These are phyloP conservation scores for Russula vinacea DNA, from an alignment of 768 basidiomycete genomes.

Conservation along the genomic window DNA sequence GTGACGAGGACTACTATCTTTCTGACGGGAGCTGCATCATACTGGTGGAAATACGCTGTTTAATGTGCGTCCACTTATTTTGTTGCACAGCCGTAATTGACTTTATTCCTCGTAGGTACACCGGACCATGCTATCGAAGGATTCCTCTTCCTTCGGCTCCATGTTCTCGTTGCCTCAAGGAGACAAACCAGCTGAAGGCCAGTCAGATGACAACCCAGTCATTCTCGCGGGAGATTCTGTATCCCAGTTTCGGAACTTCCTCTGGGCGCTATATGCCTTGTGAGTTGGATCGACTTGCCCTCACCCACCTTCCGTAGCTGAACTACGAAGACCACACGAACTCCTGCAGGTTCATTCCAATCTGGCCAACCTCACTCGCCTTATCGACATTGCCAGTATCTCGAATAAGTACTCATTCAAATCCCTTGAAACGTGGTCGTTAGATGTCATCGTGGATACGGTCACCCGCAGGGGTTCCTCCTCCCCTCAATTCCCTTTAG, in stretches of 20 bases:
- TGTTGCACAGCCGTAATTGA: neutral
- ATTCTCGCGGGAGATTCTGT: slow-evolving; percentile 59
- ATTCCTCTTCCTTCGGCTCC: slow-evolving; percentile 59
- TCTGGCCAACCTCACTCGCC: slow-evolving; percentile 49
- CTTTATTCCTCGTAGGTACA: slow-evolving; percentile 22
- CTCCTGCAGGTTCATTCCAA: slow-evolving; percentile 47
- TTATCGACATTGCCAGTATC: slow-evolving; percentile 62
- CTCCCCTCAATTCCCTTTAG: slow-evolving; percentile 42
- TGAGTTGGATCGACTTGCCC: slow-evolving; percentile 38
- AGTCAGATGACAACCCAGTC: slow-evolving; percentile 63
- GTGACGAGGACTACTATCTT: slow-evolving; percentile 28
- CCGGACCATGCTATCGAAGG: slow-evolving; percentile 46
- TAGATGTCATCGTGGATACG: slow-evolving; percentile 68
- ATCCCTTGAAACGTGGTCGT: slow-evolving; percentile 68
- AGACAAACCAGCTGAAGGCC: slow-evolving; percentile 49
- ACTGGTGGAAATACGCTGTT: slow-evolving; percentile 28
- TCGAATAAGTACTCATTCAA: slow-evolving; percentile 76
- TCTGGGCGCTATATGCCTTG: slow-evolving; percentile 77
- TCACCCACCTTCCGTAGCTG: neutral
- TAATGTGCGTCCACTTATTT: slow-evolving; percentile 19
- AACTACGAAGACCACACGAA: slow-evolving; percentile 55
- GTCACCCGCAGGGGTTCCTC: slow-evolving; percentile 58
- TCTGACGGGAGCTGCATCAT: slow-evolving; percentile 30
- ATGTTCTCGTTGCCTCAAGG: slow-evolving; percentile 70
- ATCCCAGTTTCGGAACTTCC: slow-evolving; percentile 66